Conservation (phyloP, 305 asterid genomes). For the Solanum hybrid region DNA sequence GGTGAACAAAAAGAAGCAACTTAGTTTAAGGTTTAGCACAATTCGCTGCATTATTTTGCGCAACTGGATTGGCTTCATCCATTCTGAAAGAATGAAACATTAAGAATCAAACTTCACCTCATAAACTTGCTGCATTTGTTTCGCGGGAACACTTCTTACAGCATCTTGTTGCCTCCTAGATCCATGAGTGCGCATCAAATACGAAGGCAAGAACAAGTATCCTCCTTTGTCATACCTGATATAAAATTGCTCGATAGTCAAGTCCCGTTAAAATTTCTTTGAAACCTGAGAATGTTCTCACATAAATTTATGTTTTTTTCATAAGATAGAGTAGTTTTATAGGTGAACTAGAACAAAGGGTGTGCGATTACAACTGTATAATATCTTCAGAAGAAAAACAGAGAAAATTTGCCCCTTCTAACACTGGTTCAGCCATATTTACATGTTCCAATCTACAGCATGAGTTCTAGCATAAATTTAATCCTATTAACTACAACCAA, state of each 20-base stretch:
- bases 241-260: neutral
- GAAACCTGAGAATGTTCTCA: neutral
- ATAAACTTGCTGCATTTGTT: constrained; percentile 73
- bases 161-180: constrained; percentile 70
- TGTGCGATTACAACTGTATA: neutral
- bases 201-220: constrained; percentile 83
- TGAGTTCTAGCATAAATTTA: neutral
- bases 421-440: neutral
- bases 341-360: neutral
- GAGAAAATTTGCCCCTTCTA: neutral
- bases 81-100: neutral
- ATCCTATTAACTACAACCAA: neutral
- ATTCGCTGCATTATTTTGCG: neutral
- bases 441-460: neutral
- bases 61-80: neutral
- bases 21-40: neutral
- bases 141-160: constrained; percentile 46
- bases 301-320: neutral
- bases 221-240: constrained; percentile 91
- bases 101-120: constrained; percentile 43
- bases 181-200: constrained; percentile 91
- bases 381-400: neutral
- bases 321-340: neutral
- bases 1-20: neutral
- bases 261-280: constrained; percentile 4